A percentile compares a stretch with the other conserved stretches of the same genome.
Conservation (phyloP, 1,139 yeast genomes). For the Geotrichum klebahnii region DNA sequence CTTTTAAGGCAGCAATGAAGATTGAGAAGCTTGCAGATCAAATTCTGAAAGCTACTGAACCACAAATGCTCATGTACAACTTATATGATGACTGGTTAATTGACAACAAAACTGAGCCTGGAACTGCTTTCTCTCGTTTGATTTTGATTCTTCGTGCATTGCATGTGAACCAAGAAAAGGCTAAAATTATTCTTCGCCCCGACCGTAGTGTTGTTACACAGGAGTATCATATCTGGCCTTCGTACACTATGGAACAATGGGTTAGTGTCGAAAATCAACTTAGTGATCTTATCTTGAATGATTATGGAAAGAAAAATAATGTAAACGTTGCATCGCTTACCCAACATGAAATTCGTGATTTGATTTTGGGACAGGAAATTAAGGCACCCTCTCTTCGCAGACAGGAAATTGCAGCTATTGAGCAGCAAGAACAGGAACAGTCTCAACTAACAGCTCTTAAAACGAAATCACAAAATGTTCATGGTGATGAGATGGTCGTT, state of each 20-base stretch:
- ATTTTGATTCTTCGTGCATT: conserved; percentile 75
- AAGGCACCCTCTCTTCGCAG: conserved; percentile 83
- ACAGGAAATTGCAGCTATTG: conserved; percentile 76
- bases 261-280: conserved; percentile 78
- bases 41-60: conserved; percentile 82
- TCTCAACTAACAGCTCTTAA: conserved; percentile 69
- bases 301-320: conserved; percentile 79
- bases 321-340: conserved; percentile 85
- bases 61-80: conserved; percentile 87
- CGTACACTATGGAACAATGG: conserved; percentile 87
- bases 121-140: conserved; percentile 89
- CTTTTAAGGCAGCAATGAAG: conserved; percentile 82
- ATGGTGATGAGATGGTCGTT: conserved; percentile 92
- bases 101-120: conserved; percentile 56
- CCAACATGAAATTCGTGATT: conserved; percentile 87
- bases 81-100: conserved; percentile 90
- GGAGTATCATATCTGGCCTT: conserved; percentile 91
- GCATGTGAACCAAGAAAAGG: conserved; percentile 69
- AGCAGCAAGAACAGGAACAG: conserved; percentile 48
- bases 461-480: conserved; percentile 81
- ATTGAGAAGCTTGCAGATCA: conserved; percentile 76
- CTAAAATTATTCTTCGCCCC: conserved; percentile 72
- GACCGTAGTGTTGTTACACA: conserved; percentile 65
- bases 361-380: conserved; percentile 90
- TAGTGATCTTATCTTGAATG: conserved; percentile 80